Percentiles rank a stretch among this genome's conserved stretches.
These are phyloP conservation scores for Arctostaphylos glauca DNA, from an alignment of 148 eudicot species.

Conservation along the genomic window DNA sequence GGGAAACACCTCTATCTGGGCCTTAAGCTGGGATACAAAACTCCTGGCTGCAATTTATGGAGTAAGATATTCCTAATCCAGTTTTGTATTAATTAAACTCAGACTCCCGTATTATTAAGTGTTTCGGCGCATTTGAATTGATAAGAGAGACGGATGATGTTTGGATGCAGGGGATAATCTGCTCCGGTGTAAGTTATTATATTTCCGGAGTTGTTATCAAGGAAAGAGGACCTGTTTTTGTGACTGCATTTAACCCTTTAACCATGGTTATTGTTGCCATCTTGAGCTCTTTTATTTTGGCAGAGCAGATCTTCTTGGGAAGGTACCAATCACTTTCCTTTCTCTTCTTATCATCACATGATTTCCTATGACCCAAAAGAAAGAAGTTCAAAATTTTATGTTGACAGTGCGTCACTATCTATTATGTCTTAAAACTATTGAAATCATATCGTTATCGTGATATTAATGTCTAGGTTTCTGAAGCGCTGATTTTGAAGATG, in stretches of 20 bases:
- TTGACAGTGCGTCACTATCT: too few species aligned
- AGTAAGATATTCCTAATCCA: constrained; percentile 31
- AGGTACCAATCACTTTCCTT: constrained; percentile 34
- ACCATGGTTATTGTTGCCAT: constrained; percentile 75
- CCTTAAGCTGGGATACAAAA: constrained; percentile 53
- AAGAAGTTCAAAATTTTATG: too few species aligned
- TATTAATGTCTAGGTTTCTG: too few species aligned
- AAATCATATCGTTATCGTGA: too few species aligned
- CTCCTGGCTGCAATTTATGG: constrained; percentile 58
- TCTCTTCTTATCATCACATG: not conserved
- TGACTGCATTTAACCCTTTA: constrained; percentile 71
- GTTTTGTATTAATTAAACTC: too few species aligned
- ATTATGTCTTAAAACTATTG: too few species aligned
- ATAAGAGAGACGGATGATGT: not conserved
- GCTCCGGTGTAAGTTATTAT: constrained; percentile 62
- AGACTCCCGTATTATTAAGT: too few species aligned
- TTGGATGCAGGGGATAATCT: constrained; percentile 64
- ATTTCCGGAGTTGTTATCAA: constrained; percentile 60
- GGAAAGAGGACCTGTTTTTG: constrained; percentile 82
- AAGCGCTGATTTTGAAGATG: too few species aligned
- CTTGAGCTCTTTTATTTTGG: constrained; percentile 53
- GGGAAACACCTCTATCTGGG: constrained; percentile 56
- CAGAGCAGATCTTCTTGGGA: constrained; percentile 62
- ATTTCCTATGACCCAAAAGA: too few species aligned
- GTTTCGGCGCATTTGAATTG: not conserved